phyloP scores from a whole-genome alignment of 495 filamentous ascomycete species.

The Trichoderma orchidacearum region DNA sequence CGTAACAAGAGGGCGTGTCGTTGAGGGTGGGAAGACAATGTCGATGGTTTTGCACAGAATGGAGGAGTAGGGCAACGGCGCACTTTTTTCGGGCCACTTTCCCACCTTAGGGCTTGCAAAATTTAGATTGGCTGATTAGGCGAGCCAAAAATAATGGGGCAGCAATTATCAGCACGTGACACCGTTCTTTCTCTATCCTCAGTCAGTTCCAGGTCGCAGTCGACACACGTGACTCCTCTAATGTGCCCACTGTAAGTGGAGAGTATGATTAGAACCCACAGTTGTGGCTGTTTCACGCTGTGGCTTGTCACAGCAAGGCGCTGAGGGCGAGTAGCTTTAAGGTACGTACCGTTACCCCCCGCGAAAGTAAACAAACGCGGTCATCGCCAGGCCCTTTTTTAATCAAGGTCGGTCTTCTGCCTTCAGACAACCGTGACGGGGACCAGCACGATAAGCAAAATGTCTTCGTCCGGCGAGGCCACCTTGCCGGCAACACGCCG shows the following conservation, averaged over 20 bases:
- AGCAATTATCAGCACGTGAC: not conserved
- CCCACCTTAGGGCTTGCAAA: slow-evolving; percentile 5
- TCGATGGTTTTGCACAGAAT: slow-evolving; percentile 3
- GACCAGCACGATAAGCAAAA: slow-evolving; percentile 9
- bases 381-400: not conserved
- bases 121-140: slow-evolving; percentile 3
- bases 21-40: slow-evolving; percentile 1
- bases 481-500: slow-evolving; percentile 42
- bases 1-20: slow-evolving; percentile 2
- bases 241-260: no score
- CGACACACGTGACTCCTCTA: not conserved
- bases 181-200: not conserved
- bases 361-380: slow-evolving; percentile 4
- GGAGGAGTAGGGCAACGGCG: slow-evolving; percentile 2
- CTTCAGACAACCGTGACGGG: not conserved
- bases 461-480: slow-evolving; percentile 30
- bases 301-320: not conserved
- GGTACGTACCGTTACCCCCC: not conserved
- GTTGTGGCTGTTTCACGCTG: not conserved
- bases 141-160: not conserved
- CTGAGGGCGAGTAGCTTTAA: not conserved
- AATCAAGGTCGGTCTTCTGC: not conserved
- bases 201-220: no score
- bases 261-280: no score
- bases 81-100: slow-evolving; percentile 2